Percentiles rank a stretch among this genome's conserved stretches.
Conservation (phyloP, 1,284 basidiomycete species). For the Rhodotorula sp. region DNA sequence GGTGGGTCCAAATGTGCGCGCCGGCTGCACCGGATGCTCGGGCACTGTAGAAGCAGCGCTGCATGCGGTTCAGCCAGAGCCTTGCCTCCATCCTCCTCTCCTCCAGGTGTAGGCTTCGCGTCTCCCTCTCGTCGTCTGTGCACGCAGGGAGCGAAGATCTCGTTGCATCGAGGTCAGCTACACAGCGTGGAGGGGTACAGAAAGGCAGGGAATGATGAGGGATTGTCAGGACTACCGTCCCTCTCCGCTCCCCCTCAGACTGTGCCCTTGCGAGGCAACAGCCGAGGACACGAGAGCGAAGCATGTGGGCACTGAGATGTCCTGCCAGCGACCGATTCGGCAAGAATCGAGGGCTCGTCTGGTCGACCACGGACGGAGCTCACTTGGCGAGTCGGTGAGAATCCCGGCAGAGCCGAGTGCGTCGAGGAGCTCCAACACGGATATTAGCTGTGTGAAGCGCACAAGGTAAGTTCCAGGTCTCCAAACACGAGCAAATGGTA, state of each 20-base stretch:
- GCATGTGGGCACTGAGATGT: conserved; percentile 28
- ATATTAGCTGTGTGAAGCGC: conserved; percentile 13
- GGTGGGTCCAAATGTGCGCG: no score
- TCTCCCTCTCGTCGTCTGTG: no score
- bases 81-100: no score
- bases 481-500: not conserved
- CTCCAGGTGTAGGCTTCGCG: no score
- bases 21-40: no score
- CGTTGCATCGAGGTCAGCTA: not conserved
- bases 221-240: conserved; percentile 31
- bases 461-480: not conserved
- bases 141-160: no score
- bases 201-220: not conserved
- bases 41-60: no score
- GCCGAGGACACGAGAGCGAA: conserved; percentile 12
- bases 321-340: conserved; percentile 21
- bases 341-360: conserved; percentile 27
- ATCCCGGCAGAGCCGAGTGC: conserved; percentile 2
- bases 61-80: no score
- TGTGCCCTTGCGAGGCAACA: conserved; percentile 30
- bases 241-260: conserved; percentile 25
- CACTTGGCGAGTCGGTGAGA: conserved; percentile 17
- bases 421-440: conserved; percentile 33
- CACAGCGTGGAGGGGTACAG: no score
- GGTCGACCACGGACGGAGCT: conserved; percentile 28